Base-by-base conservation (phyloP, 441 rosid genomes). In the Gossypium schwendimanii region DNA sequence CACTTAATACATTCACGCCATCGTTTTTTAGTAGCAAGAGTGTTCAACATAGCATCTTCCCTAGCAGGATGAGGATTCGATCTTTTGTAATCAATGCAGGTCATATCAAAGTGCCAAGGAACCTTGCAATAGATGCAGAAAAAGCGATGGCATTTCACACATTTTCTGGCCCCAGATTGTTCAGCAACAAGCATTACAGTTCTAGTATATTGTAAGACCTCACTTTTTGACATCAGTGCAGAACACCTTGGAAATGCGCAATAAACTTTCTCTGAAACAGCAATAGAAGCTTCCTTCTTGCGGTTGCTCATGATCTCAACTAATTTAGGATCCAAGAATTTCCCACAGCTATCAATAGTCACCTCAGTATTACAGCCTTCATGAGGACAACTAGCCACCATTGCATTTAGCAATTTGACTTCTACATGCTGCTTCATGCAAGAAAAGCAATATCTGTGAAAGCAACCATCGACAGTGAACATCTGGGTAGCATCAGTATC, bases 371-470 rank as follows among this genome's bases (percentile, higher is more conserved):
- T 84, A 71, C 99, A 92, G 57, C 83, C 88, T 64, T 82, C 91
- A 62, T 87, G 87, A 66, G 93, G 99, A 70, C 96, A 92, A 47
- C 73, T 81, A 5, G 92, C 85, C 75, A 78, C 71, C 81, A 78
- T 74, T 45, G 89, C 97, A 41, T 87, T 83, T 63, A 87, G 92
- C 81, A 94, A 75, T 85, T 89, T 92, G 75, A 82, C 93, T 80
- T 89, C 93, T 1, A 92, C 89, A 67, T 92, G 96, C 78, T 84
- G 89, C 69, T 81, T 94, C 88, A 92, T 89, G 78, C 98, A 92
- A 31, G 88, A 81, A 80, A 84, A 73, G 80, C 98, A 92, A 76
- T 81, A 94, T n/a, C 93, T 76, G 63, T 94, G 98, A 71, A 31
- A 67, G 73, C 98, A 94, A 60, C 78, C 83, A 71, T 84, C 88